Evolutionary conservation across 2,329 filamentous ascomycete species (phyloP).

Genomic region (Cadophora luteo-olivacea): DNA sequence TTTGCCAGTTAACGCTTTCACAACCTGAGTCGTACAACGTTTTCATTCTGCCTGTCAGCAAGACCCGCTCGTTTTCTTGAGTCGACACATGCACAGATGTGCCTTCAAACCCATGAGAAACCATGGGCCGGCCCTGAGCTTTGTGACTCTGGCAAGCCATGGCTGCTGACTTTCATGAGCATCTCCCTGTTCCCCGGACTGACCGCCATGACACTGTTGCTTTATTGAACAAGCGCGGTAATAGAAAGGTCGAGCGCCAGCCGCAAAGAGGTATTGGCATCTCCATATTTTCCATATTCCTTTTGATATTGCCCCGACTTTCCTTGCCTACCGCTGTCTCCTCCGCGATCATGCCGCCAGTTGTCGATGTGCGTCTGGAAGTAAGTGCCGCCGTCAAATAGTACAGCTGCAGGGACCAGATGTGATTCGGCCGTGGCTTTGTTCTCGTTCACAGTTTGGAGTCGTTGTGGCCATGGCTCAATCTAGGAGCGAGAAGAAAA

Average conservation of each 20-base stretch:
- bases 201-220: conserved; percentile 18
- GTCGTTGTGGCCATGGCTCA: conserved; percentile 2
- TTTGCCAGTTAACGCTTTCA: background rate
- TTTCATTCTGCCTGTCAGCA: background rate
- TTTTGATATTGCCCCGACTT: conserved; percentile 18
- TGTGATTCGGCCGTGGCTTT: conserved; percentile 1
- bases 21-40: conserved; percentile 4
- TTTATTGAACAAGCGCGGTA: conserved; percentile 17
- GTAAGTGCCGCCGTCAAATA: conserved; percentile 4
- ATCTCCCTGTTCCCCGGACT: conserved; percentile 21
- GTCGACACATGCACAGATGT: background rate
- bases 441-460: background rate
- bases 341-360: conserved; percentile 15
- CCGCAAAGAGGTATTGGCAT: conserved; percentile 1
- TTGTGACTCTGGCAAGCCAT: background rate
- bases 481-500: conserved; percentile 2
- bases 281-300: conserved; percentile 15
- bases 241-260: conserved; percentile 3
- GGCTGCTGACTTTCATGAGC: conserved; percentile 19
- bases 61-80: background rate
- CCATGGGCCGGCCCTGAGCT: background rate
- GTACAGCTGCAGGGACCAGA: background rate
- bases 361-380: background rate
- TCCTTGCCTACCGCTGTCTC: conserved; percentile 2
- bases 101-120: background rate